These are phyloP conservation scores for Sisymbrium altissimum DNA, from an alignment of 345 rosid species.

Conservation along the genomic window DNA sequence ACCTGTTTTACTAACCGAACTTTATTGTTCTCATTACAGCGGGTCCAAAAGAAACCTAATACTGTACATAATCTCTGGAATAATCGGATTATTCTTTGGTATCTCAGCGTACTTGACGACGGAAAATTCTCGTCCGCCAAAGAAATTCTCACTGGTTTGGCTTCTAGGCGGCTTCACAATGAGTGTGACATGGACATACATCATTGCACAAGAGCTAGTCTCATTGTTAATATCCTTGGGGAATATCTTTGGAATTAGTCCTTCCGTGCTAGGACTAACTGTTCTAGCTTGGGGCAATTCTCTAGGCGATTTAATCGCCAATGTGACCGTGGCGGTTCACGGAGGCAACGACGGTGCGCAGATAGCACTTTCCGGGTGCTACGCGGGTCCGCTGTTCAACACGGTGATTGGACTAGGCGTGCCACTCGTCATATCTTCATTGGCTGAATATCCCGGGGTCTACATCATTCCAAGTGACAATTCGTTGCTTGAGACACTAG, in stretches of 20 bases:
- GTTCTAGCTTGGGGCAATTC: constrained; percentile 97
- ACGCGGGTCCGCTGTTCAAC: constrained; percentile 90
- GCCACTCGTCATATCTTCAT: constrained; percentile 59
- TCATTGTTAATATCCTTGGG: constrained; percentile 69
- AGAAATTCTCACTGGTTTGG: constrained; percentile 60
- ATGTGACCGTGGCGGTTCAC: constrained; percentile 60
- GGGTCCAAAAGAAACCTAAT: constrained; percentile 25
- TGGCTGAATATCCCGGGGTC: constrained; percentile 52
- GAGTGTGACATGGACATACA: constrained; percentile 88
- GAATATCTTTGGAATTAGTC: constrained; percentile 53
- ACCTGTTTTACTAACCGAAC: constrained; percentile 57
- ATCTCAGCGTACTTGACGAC: constrained; percentile 48
- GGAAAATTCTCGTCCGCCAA: constrained; percentile 59
- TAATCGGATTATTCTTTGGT: constrained; percentile 49
- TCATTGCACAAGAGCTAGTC: constrained; percentile 82
- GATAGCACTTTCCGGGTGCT: constrained; percentile 75
- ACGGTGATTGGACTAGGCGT: constrained; percentile 68
- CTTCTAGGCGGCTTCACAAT: constrained; percentile 77
- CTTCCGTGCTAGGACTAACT: constrained; percentile 77
- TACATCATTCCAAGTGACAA: constrained; percentile 48
- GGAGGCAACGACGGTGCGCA: constrained; percentile 75
- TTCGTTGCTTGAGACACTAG: constrained; percentile 65
- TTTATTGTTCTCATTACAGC: constrained; percentile 44
- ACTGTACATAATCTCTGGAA: constrained; percentile 45
- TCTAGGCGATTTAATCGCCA: constrained; percentile 72